These are phyloP conservation scores for Boletus rubroflammeus DNA, from an alignment of 768 basidiomycete genomes.

Conservation along the genomic window DNA sequence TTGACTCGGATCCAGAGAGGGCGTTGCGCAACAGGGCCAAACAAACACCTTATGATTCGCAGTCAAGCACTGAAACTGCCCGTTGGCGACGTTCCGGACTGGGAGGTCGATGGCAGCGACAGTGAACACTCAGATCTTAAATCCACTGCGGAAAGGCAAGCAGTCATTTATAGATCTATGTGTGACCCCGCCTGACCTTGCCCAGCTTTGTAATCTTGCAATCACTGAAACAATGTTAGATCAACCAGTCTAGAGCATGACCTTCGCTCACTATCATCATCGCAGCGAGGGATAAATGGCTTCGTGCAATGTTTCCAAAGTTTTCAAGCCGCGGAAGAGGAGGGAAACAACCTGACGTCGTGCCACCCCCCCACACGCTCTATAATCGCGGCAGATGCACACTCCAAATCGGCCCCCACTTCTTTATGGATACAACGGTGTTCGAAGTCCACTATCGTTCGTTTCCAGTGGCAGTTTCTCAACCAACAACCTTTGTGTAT, in stretches of 20 bases:
- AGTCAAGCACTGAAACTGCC: slow-evolving; percentile 42
- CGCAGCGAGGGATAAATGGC: slow-evolving; percentile 69
- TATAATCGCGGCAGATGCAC: slow-evolving; percentile 65
- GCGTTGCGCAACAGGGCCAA: slow-evolving; percentile 23
- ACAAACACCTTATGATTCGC: slow-evolving; percentile 29
- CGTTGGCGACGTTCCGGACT: slow-evolving; percentile 52
- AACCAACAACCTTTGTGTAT: slow-evolving; percentile 25
- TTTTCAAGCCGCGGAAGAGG: slow-evolving; percentile 66
- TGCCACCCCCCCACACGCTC: slow-evolving; percentile 64
- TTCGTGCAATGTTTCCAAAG: slow-evolving; percentile 60
- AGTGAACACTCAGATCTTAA: slow-evolving; percentile 41
- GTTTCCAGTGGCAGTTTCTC: slow-evolving; percentile 19
- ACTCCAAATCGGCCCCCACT: slow-evolving; percentile 72
- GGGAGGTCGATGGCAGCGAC: slow-evolving; percentile 52
- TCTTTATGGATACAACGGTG: slow-evolving; percentile 62
- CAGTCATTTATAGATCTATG: background rate
- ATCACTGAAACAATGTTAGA: slow-evolving; percentile 67
- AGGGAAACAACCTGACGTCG: slow-evolving; percentile 49
- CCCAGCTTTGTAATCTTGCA: slow-evolving; percentile 58
- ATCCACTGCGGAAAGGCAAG: slow-evolving; percentile 56
- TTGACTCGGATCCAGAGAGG: slow-evolving; percentile 1
- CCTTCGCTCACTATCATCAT: slow-evolving; percentile 13
- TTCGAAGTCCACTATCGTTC: slow-evolving; percentile 72
- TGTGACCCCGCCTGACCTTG: slow-evolving; percentile 6
- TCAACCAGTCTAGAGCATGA: slow-evolving; percentile 9